A percentile compares a stretch with the other conserved stretches of the same genome.
phyloP scores from a whole-genome alignment of 805 yeast genomes.

The Candida rishiriensis region DNA sequence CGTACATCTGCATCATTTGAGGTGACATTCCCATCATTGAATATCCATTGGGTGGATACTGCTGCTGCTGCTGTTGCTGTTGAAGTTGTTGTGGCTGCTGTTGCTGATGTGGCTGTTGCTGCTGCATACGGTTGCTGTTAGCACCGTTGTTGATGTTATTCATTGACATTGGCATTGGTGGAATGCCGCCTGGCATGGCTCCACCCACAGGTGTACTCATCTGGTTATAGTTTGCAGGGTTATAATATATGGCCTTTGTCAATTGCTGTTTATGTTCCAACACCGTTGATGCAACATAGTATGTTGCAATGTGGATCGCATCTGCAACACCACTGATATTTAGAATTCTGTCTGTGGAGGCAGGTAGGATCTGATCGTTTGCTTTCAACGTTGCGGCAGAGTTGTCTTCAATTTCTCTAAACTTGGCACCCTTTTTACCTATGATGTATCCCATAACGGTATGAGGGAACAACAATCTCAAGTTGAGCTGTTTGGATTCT shows the following conservation, averaged over 20 bases:
- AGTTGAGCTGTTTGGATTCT: constrained; percentile 47
- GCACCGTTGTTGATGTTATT: not conserved
- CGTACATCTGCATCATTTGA: constrained; percentile 23
- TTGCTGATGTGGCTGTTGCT: constrained; percentile 1
- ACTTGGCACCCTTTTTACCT: constrained; percentile 69
- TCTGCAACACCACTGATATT: constrained; percentile 77
- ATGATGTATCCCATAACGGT: constrained; percentile 76
- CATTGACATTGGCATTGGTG: not conserved
- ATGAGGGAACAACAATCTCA: constrained; percentile 70
- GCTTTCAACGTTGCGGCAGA: constrained; percentile 77
- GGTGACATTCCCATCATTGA: constrained; percentile 24
- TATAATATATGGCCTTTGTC: constrained; percentile 52
- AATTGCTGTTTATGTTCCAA: constrained; percentile 56
- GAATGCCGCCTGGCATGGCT: not conserved
- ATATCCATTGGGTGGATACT: constrained; percentile 7
- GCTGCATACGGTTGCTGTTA: not conserved
- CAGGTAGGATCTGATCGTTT: constrained; percentile 65
- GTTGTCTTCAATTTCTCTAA: constrained; percentile 76
- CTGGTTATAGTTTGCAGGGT: constrained; percentile 45
- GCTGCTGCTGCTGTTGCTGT: constrained; percentile 8
- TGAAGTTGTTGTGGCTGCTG: no score
- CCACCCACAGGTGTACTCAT: constrained; percentile 23
- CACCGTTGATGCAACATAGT: constrained; percentile 66
- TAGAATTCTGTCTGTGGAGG: constrained; percentile 72
- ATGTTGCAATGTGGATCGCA: constrained; percentile 80